Evolutionary conservation across 1,284 basidiomycete genomes (phyloP).

Genomic region (Boletus calvinii): DNA sequence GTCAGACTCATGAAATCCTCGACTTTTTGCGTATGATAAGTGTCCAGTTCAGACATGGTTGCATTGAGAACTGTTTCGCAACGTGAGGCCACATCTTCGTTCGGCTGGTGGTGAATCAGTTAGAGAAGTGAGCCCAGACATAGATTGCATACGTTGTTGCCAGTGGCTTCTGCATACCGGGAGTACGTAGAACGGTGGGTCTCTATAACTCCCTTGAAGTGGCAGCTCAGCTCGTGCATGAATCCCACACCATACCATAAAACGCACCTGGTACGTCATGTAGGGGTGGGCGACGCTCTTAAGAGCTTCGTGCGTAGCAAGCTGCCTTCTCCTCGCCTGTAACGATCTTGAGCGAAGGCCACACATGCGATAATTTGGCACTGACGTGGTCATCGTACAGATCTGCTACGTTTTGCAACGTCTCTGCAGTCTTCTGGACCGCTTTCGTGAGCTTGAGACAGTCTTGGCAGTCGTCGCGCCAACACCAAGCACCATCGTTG

Average conservation of each 20-base stretch:
- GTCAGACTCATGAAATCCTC: constrained; percentile 64
- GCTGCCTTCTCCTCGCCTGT: constrained; percentile 68
- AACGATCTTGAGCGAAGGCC: constrained; percentile 9
- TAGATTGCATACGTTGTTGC: constrained; percentile 36
- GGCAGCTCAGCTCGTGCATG: background rate
- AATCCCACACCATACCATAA: background rate
- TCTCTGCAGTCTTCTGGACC: constrained; percentile 74
- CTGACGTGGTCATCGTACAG: constrained; percentile 76
- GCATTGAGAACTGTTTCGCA: constrained; percentile 88
- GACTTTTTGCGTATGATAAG: constrained; percentile 69
- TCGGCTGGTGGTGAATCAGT: constrained; percentile 39
- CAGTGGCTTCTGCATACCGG: constrained; percentile 56
- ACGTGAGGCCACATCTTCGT: constrained; percentile 65
- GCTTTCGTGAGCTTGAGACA: constrained; percentile 77
- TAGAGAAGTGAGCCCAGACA: background rate
- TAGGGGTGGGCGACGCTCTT: constrained; percentile 75
- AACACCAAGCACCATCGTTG: constrained; percentile 80
- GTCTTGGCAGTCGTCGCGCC: constrained; percentile 73
- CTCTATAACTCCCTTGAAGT: constrained; percentile 61
- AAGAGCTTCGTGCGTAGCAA: constrained; percentile 72
- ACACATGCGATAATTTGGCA: constrained; percentile 7
- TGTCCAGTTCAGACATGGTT: constrained; percentile 85
- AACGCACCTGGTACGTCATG: constrained; percentile 61
- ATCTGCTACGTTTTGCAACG: constrained; percentile 72
- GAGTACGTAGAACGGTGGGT: constrained; percentile 67